Percentiles rank a stretch among this genome's conserved stretches.
Conservation (phyloP, 2,329 filamentous ascomycete species). For the Xylaria sp. region DNA sequence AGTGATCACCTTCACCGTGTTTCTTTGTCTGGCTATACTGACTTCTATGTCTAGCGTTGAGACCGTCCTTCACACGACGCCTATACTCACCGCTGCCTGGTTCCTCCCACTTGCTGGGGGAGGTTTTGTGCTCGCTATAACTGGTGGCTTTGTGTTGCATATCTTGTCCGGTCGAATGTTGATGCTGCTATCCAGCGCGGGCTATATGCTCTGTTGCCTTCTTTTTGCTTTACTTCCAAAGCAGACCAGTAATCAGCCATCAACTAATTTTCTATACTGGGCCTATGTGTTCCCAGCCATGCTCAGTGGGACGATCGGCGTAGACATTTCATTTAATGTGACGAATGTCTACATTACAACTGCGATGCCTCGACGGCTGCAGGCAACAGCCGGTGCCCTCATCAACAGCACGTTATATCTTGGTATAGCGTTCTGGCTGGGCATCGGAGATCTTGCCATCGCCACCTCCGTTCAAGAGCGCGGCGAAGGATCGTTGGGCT, state of each 20-base stretch:
- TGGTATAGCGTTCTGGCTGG: constrained; percentile 77
- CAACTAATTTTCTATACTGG: constrained; percentile 69
- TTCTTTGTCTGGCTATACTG: constrained; percentile 3
- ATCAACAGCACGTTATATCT: constrained; percentile 78
- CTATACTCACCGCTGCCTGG: constrained; percentile 75
- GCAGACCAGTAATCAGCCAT: constrained; percentile 56
- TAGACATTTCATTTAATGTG: constrained; percentile 81
- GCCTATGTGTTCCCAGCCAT: constrained; percentile 78
- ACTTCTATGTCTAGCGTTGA: constrained; percentile 60
- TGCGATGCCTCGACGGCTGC: constrained; percentile 71
- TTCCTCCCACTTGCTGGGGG: constrained; percentile 75
- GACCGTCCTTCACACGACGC: constrained; percentile 66
- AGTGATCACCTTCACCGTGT: constrained; percentile 32
- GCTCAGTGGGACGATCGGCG: constrained; percentile 75
- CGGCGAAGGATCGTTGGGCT: constrained; percentile 32
- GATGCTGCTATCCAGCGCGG: constrained; percentile 69
- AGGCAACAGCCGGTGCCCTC: constrained; percentile 77
- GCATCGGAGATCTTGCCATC: constrained; percentile 73
- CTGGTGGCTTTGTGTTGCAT: constrained; percentile 75
- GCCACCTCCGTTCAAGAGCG: constrained; percentile 56
- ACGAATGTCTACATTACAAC: constrained; percentile 83
- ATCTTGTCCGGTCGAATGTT: constrained; percentile 71
- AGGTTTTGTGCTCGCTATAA: constrained; percentile 71
- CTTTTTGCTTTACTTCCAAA: constrained; percentile 73
- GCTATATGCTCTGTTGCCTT: constrained; percentile 67